These are phyloP conservation scores for Coemansia umbellata DNA, from an alignment of 192 early-diverging fungal genomes.

Conservation along the genomic window DNA sequence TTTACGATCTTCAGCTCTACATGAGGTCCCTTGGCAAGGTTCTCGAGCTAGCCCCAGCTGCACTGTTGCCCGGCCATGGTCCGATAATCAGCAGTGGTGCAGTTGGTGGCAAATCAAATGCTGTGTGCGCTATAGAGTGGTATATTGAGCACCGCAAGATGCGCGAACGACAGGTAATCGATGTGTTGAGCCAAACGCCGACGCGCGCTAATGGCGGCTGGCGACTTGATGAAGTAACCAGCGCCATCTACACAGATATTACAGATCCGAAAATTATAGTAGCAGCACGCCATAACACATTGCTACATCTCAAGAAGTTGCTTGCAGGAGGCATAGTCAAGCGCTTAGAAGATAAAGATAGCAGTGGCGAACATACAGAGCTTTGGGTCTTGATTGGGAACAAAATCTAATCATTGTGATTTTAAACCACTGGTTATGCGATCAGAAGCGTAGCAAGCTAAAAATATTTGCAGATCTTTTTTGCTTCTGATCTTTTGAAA, in stretches of 20 bases:
- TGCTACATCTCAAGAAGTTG: constrained; percentile 36
- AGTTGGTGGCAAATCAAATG: constrained; percentile 32
- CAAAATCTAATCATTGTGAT: constrained; percentile 6
- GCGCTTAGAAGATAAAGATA: background rate
- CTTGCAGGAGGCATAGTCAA: constrained; percentile 9
- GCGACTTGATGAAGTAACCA: constrained; percentile 27
- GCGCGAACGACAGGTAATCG: constrained; percentile 73
- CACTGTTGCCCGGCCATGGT: constrained; percentile 77
- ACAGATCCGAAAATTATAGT: constrained; percentile 23
- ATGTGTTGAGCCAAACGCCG: constrained; percentile 19
- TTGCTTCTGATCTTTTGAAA: background rate
- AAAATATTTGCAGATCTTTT: constrained; percentile 15
- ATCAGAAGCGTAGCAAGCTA: background rate
- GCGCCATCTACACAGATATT: constrained; percentile 27
- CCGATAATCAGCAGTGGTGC: constrained; percentile 53
- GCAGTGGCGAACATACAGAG: background rate
- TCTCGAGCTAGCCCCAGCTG: constrained; percentile 29
- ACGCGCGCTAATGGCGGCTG: constrained; percentile 4
- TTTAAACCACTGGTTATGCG: too few relatives aligned
- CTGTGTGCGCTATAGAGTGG: constrained; percentile 58
- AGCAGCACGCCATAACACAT: constrained; percentile 35
- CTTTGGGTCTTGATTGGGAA: constrained; percentile 16
- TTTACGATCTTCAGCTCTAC: constrained; percentile 68
- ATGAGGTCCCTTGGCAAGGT: constrained; percentile 62
- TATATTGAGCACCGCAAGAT: constrained; percentile 76